phyloP scores from a whole-genome alignment of 495 filamentous ascomycete species.

The Neurospora sp. region DNA sequence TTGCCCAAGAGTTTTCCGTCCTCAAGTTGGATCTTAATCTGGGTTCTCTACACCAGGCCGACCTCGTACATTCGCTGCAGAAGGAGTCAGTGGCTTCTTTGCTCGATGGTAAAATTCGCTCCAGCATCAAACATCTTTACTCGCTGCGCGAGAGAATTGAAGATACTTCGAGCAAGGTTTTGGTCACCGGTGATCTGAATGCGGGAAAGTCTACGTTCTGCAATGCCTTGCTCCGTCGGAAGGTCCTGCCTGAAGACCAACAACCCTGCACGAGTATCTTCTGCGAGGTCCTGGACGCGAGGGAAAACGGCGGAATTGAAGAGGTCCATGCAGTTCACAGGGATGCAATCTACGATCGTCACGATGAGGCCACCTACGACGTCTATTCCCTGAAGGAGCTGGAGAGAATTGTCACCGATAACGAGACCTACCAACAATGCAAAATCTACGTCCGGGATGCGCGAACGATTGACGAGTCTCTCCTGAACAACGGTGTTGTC shows the following conservation, averaged over 20 bases:
- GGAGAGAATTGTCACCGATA: conserved; percentile 83
- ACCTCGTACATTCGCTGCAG: conserved; percentile 93
- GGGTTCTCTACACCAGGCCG: conserved; percentile 71
- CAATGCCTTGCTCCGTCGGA: conserved; percentile 85
- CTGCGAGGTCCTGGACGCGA: conserved; percentile 88
- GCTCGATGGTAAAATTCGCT: conserved; percentile 85
- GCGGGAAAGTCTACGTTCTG: conserved; percentile 98
- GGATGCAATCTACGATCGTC: conserved; percentile 65
- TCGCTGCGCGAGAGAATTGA: conserved; percentile 87
- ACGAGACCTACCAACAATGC: conserved; percentile 79
- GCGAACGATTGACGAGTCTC: conserved; percentile 79
- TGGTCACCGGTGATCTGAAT: conserved; percentile 96
- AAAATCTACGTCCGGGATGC: conserved; percentile 95
- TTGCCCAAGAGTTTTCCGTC: conserved; percentile 91
- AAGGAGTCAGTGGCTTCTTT: conserved; percentile 82
- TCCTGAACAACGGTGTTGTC: conserved; percentile 94
- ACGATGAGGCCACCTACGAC: conserved; percentile 89
- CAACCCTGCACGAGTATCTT: conserved; percentile 99
- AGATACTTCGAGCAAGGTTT: conserved; percentile 92
- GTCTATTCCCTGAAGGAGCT: conserved; percentile 66
- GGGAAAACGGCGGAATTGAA: conserved; percentile 82
- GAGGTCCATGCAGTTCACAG: conserved; percentile 93
- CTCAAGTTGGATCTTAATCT: conserved; percentile 91
- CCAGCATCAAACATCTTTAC: conserved; percentile 82
- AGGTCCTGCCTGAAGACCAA: conserved; percentile 91